Evolutionary conservation across 2,329 filamentous ascomycete genomes (phyloP).

Genomic region (Neopestalotiopsis clavispora): DNA sequence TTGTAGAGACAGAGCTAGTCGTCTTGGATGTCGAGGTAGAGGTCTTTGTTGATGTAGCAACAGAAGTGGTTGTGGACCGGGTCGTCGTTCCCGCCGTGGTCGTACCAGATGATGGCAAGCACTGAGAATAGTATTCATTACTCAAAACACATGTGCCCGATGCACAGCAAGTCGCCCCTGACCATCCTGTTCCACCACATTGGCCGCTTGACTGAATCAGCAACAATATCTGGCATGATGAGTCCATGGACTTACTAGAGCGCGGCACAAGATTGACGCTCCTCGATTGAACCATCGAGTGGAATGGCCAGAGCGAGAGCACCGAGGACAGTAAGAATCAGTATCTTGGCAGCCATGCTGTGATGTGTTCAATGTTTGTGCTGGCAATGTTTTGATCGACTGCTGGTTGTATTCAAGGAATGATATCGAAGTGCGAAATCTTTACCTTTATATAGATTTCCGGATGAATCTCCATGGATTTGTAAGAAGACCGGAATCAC

Average conservation of each 20-base stretch:
- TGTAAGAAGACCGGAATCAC: neutral
- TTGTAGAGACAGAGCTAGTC: constrained; percentile 21
- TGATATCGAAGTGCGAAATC: neutral
- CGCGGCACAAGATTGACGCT: constrained; percentile 43
- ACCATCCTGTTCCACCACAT: constrained; percentile 51
- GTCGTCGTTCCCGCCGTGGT: constrained; percentile 11
- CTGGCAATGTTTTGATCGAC: too few species aligned
- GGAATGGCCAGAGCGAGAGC: constrained; percentile 45
- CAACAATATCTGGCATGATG: neutral
- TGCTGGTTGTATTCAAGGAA: neutral
- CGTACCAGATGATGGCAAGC: constrained; percentile 41
- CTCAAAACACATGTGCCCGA: constrained; percentile 39
- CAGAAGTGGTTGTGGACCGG: neutral
- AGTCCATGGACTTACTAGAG: constrained; percentile 34
- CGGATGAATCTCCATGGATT: neutral
- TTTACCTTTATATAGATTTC: neutral
- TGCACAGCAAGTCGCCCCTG: constrained; percentile 49
- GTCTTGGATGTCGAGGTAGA: constrained; percentile 14
- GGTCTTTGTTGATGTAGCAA: neutral
- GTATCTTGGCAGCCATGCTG: constrained; percentile 32
- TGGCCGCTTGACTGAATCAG: constrained; percentile 35
- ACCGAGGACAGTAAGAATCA: constrained; percentile 42
- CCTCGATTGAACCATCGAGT: constrained; percentile 39
- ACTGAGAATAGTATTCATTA: constrained; percentile 46
- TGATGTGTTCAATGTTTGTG: neutral